Evolutionary conservation across 331 rosid species (phyloP).

Genomic region (Acacia pycnantha): DNA sequence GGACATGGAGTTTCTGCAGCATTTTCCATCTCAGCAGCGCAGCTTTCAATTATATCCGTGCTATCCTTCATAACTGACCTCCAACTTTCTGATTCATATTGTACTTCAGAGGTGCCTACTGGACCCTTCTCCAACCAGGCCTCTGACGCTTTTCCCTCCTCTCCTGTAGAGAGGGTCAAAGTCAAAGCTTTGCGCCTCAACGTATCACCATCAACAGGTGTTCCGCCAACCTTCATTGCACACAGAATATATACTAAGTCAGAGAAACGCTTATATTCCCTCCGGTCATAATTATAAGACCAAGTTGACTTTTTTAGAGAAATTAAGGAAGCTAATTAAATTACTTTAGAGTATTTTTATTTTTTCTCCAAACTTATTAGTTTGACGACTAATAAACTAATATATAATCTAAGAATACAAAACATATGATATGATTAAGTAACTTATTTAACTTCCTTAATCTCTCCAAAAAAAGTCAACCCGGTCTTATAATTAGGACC

Average conservation of each 20-base stretch:
- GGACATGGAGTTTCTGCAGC: constrained; percentile 34
- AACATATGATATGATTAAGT: too few relatives aligned
- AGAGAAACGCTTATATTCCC: not conserved
- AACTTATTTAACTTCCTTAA: too few relatives aligned
- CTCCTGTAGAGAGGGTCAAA: constrained; percentile 4
- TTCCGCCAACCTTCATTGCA: constrained; percentile 35
- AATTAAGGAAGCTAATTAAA: too few relatives aligned
- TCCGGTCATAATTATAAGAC: too few relatives aligned
- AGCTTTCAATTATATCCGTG: constrained; percentile 27
- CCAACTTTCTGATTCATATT: constrained; percentile 31
- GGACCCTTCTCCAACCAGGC: constrained; percentile 11
- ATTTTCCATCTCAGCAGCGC: constrained; percentile 30
- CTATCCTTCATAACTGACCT: constrained; percentile 28
- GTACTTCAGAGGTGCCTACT: constrained; percentile 16
- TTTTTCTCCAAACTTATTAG: too few relatives aligned
- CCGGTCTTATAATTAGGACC: too few relatives aligned
- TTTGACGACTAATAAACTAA: too few relatives aligned
- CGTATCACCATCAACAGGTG: constrained; percentile 13
- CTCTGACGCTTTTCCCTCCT: constrained; percentile 9
- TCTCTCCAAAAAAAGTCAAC: too few relatives aligned
- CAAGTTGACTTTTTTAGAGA: too few relatives aligned
- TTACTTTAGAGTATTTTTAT: too few relatives aligned
- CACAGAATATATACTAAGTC: not conserved
- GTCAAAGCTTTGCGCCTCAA: not conserved
- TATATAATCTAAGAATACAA: too few relatives aligned